Evolutionary conservation across 2,329 filamentous ascomycete genomes (phyloP).

Genomic region (Fusarium sp.): DNA sequence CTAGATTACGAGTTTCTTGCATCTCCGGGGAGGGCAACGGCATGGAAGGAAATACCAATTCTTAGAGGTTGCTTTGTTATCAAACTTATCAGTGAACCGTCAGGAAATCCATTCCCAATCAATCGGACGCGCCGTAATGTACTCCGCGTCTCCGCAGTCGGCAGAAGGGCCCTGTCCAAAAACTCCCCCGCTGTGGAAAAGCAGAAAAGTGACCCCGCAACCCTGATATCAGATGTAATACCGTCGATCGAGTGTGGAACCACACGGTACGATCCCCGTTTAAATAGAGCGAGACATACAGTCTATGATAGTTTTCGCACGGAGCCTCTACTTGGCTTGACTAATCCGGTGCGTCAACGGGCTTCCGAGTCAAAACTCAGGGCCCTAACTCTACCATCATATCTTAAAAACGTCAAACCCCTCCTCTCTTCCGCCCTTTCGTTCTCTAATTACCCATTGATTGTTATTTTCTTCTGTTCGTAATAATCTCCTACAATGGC

Average conservation of each 20-base stretch:
- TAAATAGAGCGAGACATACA: conserved; percentile 22
- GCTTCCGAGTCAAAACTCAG: conserved; percentile 42
- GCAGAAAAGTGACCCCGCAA: conserved; percentile 48
- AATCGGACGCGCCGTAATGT: conserved; percentile 36
- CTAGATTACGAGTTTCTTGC: conserved; percentile 22
- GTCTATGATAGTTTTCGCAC: conserved; percentile 29
- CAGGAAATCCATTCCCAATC: conserved; percentile 24
- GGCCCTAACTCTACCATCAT: conserved; percentile 34
- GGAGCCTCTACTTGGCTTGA: conserved; percentile 41
- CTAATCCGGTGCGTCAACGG: conserved; percentile 45
- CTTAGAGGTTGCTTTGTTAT: conserved; percentile 30
- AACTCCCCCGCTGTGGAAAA: conserved; percentile 45
- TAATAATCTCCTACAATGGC: conserved; percentile 57
- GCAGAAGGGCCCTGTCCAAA: conserved; percentile 41
- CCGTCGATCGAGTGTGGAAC: conserved; percentile 24
- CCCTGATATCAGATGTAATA: conserved; percentile 42
- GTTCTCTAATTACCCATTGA: conserved; percentile 5
- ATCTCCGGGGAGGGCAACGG: conserved; percentile 44
- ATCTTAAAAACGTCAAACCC: conserved; percentile 35
- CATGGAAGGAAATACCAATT: neutral
- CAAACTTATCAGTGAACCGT: conserved; percentile 35
- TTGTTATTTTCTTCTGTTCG: conserved; percentile 9
- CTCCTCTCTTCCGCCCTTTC: conserved; percentile 9
- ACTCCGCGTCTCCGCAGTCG: conserved; percentile 50
- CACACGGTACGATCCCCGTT: conserved; percentile 31